Base-by-base conservation (phyloP, 2,329 filamentous ascomycete species). In the Ascochyta lentis region DNA sequence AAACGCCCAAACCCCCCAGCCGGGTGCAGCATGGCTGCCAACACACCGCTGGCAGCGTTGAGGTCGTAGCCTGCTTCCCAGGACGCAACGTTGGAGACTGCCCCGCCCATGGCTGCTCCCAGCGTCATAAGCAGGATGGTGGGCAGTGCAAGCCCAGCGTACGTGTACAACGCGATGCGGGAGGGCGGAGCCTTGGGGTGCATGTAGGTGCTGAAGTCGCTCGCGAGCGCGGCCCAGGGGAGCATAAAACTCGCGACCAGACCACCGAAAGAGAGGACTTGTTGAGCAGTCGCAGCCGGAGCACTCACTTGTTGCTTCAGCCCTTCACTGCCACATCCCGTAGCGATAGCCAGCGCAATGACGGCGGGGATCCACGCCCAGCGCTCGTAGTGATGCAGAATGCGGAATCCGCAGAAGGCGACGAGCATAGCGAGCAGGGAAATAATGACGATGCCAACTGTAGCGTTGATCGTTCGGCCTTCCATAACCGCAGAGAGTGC, bases 181-280 rank as follows among this genome's bases (percentile, higher is more conserved):
- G 68, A 43, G 71, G 79, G 79, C 2, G 83, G 79, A 2, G 82
- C 82, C 49, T 79, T 80, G 22, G 85, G 85, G 47, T 83, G 79
- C 50, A 87, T 80, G 64, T 88, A 89, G 0, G 84, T 85, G 0
- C 83, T 83, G 52, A 88, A 82, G 66, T 88, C 86, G 19, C 83
- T 85, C 0, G 84, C 79, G 23, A 87, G 76, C 2, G 80, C 81
- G 4, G 80, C 83, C 80, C 84, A 89, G 0, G 86, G 85, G 2
- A 89, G 80, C 78, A 87, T 83, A 66, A 86, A 88, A 0, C 83
- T 84, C 0, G 86, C 84, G 4, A 89, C 80, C 47, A 87, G 80
- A 74, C 84, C 85, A 43, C 80, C 85, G 59, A 85, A 89, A 27
- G 78, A 82, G 5, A 88, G 66, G 2, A 87, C 72, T 10, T 77